phyloP scores from a whole-genome alignment of 2,329 filamentous ascomycete species.

The Pyricularia pennisetigena region DNA sequence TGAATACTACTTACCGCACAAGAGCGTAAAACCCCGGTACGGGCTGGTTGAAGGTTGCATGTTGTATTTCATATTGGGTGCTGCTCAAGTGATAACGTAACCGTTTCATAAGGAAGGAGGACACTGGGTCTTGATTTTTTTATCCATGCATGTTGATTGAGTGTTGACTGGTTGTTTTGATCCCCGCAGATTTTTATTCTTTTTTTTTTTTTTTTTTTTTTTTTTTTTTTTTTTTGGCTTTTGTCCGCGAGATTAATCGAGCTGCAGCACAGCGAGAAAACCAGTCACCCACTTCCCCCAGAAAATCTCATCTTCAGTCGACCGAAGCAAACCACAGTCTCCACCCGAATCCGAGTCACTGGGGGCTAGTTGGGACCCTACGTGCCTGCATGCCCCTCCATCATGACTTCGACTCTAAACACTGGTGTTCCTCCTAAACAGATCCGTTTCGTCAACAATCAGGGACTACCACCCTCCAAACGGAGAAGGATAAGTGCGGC shows the following conservation, averaged over 20 bases:
- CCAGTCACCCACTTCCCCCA: background rate
- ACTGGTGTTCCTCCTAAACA: constrained; percentile 40
- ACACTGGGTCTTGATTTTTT: background rate
- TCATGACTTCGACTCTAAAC: background rate
- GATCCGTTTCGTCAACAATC: constrained; percentile 74
- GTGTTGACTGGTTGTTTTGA: background rate
- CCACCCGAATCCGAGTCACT: background rate
- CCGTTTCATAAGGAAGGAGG: background rate
- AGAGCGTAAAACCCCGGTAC: no score
- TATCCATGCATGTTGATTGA: background rate
- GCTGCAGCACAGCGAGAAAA: background rate
- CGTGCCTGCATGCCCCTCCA: background rate
- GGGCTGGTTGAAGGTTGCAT: background rate
- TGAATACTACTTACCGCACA: no score
- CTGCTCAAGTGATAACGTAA: background rate
- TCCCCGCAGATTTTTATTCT: background rate
- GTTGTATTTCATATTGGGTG: background rate
- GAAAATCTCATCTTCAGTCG: background rate
- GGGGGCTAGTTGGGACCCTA: background rate
- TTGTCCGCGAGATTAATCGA: background rate
- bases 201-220: no score
- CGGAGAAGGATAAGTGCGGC: constrained; percentile 70
- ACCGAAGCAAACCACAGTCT: background rate
- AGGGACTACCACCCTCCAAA: constrained; percentile 72
- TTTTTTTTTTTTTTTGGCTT: no score